phyloP scores from a whole-genome alignment of 164 flowering plant genomes.

The Vitis amurensis region DNA sequence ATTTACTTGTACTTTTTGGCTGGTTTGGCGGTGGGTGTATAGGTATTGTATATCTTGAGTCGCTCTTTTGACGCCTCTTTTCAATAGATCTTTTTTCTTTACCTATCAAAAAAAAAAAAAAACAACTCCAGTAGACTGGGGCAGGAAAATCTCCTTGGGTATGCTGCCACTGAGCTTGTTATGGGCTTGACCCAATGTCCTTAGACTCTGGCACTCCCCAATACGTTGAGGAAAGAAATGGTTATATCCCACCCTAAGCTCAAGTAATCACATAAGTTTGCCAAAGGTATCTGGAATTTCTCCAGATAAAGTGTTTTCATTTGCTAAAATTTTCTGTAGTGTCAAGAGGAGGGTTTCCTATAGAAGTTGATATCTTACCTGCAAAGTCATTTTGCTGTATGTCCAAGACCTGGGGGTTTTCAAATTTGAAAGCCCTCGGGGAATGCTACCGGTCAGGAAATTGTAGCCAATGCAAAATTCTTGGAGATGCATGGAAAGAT shows the following conservation, averaged over 20 bases:
- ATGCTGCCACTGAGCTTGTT: constrained; percentile 9
- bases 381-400: constrained; percentile 5
- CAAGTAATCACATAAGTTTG: background rate
- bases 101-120: too few relatives aligned
- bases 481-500: constrained; percentile 10
- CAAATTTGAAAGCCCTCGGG: background rate
- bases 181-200: background rate
- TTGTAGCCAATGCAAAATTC: constrained; percentile 12
- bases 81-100: too few relatives aligned
- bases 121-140: background rate
- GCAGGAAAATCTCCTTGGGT: constrained; percentile 9
- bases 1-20: too few relatives aligned
- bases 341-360: background rate
- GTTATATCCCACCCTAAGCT: constrained; percentile 7
- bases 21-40: too few relatives aligned
- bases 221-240: constrained; percentile 10
- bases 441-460: constrained; percentile 7
- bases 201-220: background rate
- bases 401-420: constrained; percentile 9
- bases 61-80: too few relatives aligned
- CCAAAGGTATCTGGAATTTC: constrained; percentile 12
- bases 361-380: constrained; percentile 5
- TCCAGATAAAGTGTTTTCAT: constrained; percentile 5
- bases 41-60: too few relatives aligned
- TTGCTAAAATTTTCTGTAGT: background rate